Base-by-base conservation (phyloP, 2,329 filamentous ascomycete species). In the Pseudogymnoascus pannorum region DNA sequence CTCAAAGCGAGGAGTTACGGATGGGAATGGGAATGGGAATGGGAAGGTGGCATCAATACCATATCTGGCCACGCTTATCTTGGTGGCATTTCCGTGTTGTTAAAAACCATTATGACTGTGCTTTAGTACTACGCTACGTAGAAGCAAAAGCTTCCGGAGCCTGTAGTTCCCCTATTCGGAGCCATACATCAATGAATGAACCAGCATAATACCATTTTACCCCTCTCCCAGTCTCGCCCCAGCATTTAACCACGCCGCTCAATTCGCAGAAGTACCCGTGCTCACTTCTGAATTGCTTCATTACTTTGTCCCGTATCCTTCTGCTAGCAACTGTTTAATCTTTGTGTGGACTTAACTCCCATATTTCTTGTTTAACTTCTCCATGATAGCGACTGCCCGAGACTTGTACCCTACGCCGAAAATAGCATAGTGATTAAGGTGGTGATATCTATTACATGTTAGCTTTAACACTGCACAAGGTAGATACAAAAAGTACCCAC, bases 361-460 rank as follows among this genome's bases (percentile, higher is more conserved):
- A 73, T 96, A 96, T 70, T 91, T 95, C 42, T 76, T 76, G 26
- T 90, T 76, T 67, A 97, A 76, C 65, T 77, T 83, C 72, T 80
- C 83, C 89, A 96, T 94, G 60, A 95, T 94, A 4, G 81, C 81
- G 74, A 93, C 81, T 26, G 92, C 91, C 4, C 91, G 87, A 40
- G 80, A 79, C 38, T 84, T 83, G 72, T 97, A 97, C 0, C 87
- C 82, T 1, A 87, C 87, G 0, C 91, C 91, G 72, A 96, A 97
- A 54, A 96, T 70, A 1, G 66, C 62, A 59, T 68, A 68, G 58
- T 97, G 93, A 66, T 97, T 97, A 22, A 97, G 75, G 71, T 96
- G 89, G 72, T 97, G 93, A 73, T 96, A 93, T 65, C 87, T 91
- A 66, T 8, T 26, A 26, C 22, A 35, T 2, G 48, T 66, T 20